These are phyloP conservation scores for Naganishia sp. DNA, from an alignment of 1,284 basidiomycete species.

Conservation along the genomic window DNA sequence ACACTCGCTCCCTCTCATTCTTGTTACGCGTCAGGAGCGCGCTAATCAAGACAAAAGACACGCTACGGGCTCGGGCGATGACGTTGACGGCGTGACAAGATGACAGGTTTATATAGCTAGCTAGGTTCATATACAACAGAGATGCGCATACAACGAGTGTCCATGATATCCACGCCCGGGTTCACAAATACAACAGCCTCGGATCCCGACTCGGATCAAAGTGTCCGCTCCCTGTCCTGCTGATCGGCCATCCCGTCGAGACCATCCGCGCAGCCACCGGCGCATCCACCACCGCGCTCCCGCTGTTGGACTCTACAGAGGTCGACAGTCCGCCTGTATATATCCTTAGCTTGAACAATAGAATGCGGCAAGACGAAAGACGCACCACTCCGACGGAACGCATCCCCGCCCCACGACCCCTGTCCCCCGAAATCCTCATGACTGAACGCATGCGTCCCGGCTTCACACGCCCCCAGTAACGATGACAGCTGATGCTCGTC, in stretches of 20 bases:
- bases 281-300: background rate
- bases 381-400: conserved; percentile 3
- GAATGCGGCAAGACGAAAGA: background rate
- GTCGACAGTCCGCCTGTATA: background rate
- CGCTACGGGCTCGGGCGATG: background rate
- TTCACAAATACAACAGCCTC: conserved; percentile 13
- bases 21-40: background rate
- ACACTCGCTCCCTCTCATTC: background rate
- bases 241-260: conserved; percentile 19
- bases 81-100: background rate
- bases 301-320: background rate
- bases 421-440: conserved; percentile 3
- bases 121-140: background rate
- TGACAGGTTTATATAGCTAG: background rate
- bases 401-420: background rate
- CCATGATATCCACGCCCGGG: background rate
- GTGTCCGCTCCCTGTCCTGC: conserved; percentile 12
- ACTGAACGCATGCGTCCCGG: conserved; percentile 20
- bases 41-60: background rate
- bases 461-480: conserved; percentile 10
- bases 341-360: background rate
- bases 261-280: background rate
- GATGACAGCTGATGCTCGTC: conserved; percentile 9
- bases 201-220: conserved; percentile 25
- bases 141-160: background rate